Evolutionary conservation across 805 yeast species (phyloP), one percentile per base, ranked within the genome.

Genomic region (Cyberlindnera galapagoensis): DNA sequence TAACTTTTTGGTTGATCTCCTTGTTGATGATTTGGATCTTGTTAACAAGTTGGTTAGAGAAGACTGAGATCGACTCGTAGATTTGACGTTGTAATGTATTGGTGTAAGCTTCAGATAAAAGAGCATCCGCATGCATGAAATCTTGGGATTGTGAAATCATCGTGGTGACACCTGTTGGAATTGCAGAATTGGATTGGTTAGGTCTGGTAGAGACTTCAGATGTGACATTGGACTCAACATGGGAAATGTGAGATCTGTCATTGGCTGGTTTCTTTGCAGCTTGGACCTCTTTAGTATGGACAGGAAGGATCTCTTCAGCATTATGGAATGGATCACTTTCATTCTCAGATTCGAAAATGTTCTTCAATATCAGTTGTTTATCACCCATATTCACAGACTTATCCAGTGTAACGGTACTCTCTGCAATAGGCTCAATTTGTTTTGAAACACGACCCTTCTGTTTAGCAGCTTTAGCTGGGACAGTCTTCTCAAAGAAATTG

Each of bases 81-180:
- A 63, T 63, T 35, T 62, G 65, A 13, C 52, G 47, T 34, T 62
- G 65, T 16, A 63, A 37, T 11, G 52, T 51, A 21, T 52, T 50
- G 2, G 68, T 61, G 25, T 60, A 58, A 2, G 60, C 56, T 23
- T 49, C 49, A 2, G 44, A 43, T 18, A 37, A 30, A 26, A 43
- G 22, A 9, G 35, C 38, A 16, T 42, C 12, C 31, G 40, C 40
- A 9, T 39, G 14, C 2, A 18, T 30, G 33, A 17, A 26, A 14
- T 15, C 31, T 29, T 25, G 26, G 17, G 22, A 18, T 21, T 29
- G 26, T 18, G 23, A 22, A 14, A 26, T 3, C 12, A 26, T 9
- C 8, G 28, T 15, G 14, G 28, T 14, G n/a, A 15, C n/a, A n/a
- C n/a, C n/a, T n/a, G n/a, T n/a, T n/a, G n/a, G n/a, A n/a, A n/a